Evolutionary conservation across 2,329 filamentous ascomycete species (phyloP).

Genomic region (Curvularia lunata): DNA sequence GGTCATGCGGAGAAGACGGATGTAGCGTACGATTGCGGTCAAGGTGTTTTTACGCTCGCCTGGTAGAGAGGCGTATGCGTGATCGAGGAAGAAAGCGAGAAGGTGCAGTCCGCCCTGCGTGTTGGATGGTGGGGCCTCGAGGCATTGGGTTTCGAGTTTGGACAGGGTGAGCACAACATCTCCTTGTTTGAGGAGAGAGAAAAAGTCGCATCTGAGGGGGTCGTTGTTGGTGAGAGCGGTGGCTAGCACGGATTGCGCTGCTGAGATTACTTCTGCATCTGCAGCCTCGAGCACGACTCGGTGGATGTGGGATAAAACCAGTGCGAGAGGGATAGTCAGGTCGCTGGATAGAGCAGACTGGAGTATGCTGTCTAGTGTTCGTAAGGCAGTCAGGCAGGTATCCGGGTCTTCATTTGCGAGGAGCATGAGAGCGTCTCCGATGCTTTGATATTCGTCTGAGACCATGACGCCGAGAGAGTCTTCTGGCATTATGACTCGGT

Average conservation of each 20-base stretch:
- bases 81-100: constrained; percentile 43
- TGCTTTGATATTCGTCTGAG: constrained; percentile 29
- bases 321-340: constrained; percentile 22
- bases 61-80: constrained; percentile 22
- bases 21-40: constrained; percentile 30
- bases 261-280: constrained; percentile 40
- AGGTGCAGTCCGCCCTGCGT: constrained; percentile 41
- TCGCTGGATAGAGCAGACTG: constrained; percentile 12
- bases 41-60: constrained; percentile 13
- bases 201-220: constrained; percentile 19
- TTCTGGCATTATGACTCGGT: constrained; percentile 33
- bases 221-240: constrained; percentile 20
- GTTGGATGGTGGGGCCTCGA: constrained; percentile 38
- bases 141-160: constrained; percentile 38
- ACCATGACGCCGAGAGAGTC: constrained; percentile 17
- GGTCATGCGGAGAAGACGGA: constrained; percentile 39
- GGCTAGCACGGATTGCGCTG: constrained; percentile 38
- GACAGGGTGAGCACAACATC: constrained; percentile 26
- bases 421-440: constrained; percentile 31
- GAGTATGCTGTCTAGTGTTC: constrained; percentile 30
- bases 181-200: constrained; percentile 20
- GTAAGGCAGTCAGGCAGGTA: constrained; percentile 34
- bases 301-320: constrained; percentile 33
- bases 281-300: constrained; percentile 22
- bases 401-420: constrained; percentile 35